Conservation (phyloP, 2,329 filamentous ascomycete genomes). For the Aspergillus pseudoviridinutans region DNA sequence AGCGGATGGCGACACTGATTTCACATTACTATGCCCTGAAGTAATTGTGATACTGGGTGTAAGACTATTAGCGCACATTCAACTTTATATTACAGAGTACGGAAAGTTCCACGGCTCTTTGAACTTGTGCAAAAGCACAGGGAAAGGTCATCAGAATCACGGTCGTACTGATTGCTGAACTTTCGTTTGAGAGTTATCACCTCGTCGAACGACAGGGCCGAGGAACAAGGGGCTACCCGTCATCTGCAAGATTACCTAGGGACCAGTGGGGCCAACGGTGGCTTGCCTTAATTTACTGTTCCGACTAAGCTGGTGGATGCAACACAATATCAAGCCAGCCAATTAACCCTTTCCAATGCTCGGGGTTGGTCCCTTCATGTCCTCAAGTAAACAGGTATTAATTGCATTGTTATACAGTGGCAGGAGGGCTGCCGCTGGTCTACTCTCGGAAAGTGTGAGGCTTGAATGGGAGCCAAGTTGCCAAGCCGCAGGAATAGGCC, state of each 20-base stretch:
- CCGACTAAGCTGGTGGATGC: conserved; percentile 8
- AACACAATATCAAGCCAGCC: neutral
- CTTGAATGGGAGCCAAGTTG: conserved; percentile 5
- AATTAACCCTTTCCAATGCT: conserved; percentile 1
- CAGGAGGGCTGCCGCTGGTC: conserved; percentile 8
- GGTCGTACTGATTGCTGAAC: conserved; percentile 1
- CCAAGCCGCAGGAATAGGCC: neutral
- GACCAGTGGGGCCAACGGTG: conserved; percentile 20
- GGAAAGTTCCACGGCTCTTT: neutral
- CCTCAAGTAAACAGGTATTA: neutral
- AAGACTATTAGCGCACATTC: neutral
- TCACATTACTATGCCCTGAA: neutral
- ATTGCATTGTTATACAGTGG: conserved; percentile 10
- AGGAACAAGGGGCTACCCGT: conserved; percentile 3
- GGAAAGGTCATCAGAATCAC: neutral
- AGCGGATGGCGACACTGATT: neutral
- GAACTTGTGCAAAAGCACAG: neutral
- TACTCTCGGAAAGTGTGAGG: conserved; percentile 4
- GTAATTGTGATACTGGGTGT: neutral
- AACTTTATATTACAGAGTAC: neutral
- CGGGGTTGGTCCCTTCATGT: conserved; percentile 5
- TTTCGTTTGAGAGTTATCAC: neutral
- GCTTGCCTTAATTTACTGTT: conserved; percentile 15
- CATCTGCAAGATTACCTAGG: conserved; percentile 26
- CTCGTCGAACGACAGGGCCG: conserved; percentile 19